Conservation (phyloP, 1,284 basidiomycete species). For the Ganoderma sinense region DNA sequence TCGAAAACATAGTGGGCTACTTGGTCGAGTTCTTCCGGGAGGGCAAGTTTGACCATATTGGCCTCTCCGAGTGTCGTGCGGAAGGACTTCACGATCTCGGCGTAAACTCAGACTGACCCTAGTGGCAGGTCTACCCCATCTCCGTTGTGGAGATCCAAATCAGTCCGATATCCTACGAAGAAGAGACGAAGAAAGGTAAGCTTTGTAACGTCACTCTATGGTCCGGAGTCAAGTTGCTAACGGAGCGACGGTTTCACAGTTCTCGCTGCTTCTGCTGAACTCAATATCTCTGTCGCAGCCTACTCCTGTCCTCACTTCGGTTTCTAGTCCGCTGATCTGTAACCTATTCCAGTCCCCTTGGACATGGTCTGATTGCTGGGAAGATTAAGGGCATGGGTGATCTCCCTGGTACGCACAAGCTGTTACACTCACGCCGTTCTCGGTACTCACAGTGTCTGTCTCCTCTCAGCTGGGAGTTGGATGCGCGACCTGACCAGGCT, state of each 20-base stretch:
- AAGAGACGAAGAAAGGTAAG: constrained; percentile 51
- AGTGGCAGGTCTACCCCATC: constrained; percentile 48
- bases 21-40: constrained; percentile 42
- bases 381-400: constrained; percentile 54
- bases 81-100: not conserved
- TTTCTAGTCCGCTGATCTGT: not conserved
- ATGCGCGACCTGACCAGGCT: constrained; percentile 10
- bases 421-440: not conserved
- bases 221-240: not conserved
- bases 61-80: constrained; percentile 52
- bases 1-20: constrained; percentile 42
- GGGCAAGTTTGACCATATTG: constrained; percentile 56
- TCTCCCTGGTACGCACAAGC: constrained; percentile 38
- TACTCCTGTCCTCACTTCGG: constrained; percentile 40
- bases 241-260: constrained; percentile 36
- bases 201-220: not conserved
- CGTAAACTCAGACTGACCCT: not conserved
- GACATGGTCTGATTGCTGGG: constrained; percentile 63
- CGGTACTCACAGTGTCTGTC: not conserved
- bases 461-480: not conserved
- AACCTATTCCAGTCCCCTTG: constrained; percentile 49
- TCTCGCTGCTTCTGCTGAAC: constrained; percentile 48
- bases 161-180: constrained; percentile 56
- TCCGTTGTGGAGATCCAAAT: constrained; percentile 61
- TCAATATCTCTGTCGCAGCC: constrained; percentile 57